Percentiles rank a stretch among this genome's conserved stretches.
Evolutionary conservation across 345 rosid species (phyloP).

Genomic region (Rhodamnia argentea): DNA sequence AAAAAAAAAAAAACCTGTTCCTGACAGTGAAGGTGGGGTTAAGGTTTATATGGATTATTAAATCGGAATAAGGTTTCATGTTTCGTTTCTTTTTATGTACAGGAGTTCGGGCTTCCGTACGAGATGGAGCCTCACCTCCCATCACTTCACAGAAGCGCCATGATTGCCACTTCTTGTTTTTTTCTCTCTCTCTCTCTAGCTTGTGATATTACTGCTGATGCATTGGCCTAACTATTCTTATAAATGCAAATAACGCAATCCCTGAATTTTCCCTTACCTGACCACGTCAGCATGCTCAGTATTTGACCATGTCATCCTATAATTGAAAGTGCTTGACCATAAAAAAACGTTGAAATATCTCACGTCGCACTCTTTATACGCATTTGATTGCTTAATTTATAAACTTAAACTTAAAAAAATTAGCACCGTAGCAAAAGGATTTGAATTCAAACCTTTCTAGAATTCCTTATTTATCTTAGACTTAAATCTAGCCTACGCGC

Average conservation of each 20-base stretch:
- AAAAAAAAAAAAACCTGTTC: background rate
- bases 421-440: too few species aligned
- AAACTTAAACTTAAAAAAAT: background rate
- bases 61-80: background rate
- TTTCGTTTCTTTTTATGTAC: background rate
- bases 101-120: background rate
- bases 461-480: background rate
- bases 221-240: too few species aligned
- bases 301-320: background rate
- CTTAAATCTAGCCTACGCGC: accelerated
- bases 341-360: background rate
- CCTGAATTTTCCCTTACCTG: background rate
- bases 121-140: background rate
- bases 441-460: too few species aligned
- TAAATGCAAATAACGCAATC: background rate
- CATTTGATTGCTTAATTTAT: background rate
- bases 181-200: background rate
- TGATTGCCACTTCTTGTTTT: background rate
- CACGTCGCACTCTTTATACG: too few species aligned
- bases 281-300: background rate
- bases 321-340: background rate
- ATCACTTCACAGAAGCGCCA: background rate
- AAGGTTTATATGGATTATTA: background rate
- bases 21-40: background rate
- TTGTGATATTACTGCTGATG: background rate